These are phyloP conservation scores for Glycine soja DNA, from an alignment of 306 rosid species.

Conservation along the genomic window DNA sequence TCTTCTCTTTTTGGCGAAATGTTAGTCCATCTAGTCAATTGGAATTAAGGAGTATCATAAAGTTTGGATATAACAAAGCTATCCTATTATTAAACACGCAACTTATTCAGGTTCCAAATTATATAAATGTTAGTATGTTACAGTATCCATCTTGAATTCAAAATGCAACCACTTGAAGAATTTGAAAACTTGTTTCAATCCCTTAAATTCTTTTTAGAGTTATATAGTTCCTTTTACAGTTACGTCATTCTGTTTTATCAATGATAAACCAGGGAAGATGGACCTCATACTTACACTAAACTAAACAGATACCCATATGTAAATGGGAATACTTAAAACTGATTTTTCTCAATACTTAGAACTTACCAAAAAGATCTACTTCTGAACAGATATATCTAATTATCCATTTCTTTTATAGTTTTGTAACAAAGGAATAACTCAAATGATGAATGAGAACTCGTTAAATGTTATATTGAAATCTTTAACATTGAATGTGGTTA, in stretches of 20 bases:
- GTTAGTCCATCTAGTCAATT: slow-evolving; percentile 24
- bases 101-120: slow-evolving; percentile 23
- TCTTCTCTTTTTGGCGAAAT: background rate
- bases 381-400: slow-evolving; percentile 1
- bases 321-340: slow-evolving; percentile 1
- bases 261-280: slow-evolving; percentile 1
- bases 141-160: slow-evolving; percentile 18
- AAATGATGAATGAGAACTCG: background rate
- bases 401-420: background rate
- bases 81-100: slow-evolving; percentile 4
- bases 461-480: slow-evolving; percentile 10
- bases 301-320: background rate
- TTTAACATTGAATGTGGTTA: background rate
- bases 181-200: slow-evolving; percentile 28
- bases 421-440: slow-evolving; percentile 30
- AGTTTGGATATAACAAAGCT: slow-evolving; percentile 8
- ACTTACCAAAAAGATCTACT: slow-evolving; percentile 24
- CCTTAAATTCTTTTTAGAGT: slow-evolving; percentile 3
- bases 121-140: slow-evolving; percentile 1
- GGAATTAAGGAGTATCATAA: slow-evolving; percentile 2
- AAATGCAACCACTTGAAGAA: slow-evolving; percentile 25
- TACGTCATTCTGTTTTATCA: slow-evolving; percentile 1
- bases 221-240: background rate
- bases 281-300: slow-evolving; percentile 29
- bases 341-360: slow-evolving; percentile 6